Evolutionary conservation across 1,284 basidiomycete genomes (phyloP).

Genomic region (Ganoderma lingzhi): DNA sequence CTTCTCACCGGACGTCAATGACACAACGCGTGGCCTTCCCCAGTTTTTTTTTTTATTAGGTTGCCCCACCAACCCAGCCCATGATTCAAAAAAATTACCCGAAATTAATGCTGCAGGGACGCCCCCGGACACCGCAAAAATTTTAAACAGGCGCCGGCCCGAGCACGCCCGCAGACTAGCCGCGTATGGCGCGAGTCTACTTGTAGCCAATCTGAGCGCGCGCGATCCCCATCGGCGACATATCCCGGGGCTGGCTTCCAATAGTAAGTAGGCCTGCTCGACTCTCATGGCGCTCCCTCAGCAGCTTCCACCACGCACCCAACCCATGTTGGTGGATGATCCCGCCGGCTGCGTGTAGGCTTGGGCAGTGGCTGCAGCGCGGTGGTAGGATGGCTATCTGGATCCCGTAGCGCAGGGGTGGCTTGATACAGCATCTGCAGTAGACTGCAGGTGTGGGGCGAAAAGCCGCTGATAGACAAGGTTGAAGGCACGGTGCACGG

Average conservation of each 20-base stretch:
- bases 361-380: not conserved
- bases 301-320: not conserved
- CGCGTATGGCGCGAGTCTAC: slow-evolving; percentile 19
- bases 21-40: slow-evolving; percentile 26
- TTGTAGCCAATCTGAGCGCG: slow-evolving; percentile 32
- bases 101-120: slow-evolving; percentile 14
- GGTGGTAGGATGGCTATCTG: not conserved
- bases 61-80: not conserved
- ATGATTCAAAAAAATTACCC: not conserved
- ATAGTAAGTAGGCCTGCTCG: no score
- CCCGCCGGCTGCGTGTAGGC: not conserved
- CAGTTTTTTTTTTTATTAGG: slow-evolving; percentile 13
- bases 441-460: not conserved
- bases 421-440: not conserved
- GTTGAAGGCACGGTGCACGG: not conserved
- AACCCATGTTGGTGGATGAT: not conserved
- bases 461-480: slow-evolving; percentile 8
- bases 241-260: slow-evolving; percentile 4
- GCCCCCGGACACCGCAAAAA: slow-evolving; percentile 16
- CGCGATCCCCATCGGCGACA: slow-evolving; percentile 33
- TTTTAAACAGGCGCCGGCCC: slow-evolving; percentile 16
- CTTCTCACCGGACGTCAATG: slow-evolving; percentile 27
- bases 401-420: not conserved
- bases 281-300: not conserved
- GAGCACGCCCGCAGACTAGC: not conserved